A percentile compares a stretch with the other conserved stretches of the same genome.
phyloP scores from a whole-genome alignment of 768 basidiomycete species.

The Lactifluus volemus region DNA sequence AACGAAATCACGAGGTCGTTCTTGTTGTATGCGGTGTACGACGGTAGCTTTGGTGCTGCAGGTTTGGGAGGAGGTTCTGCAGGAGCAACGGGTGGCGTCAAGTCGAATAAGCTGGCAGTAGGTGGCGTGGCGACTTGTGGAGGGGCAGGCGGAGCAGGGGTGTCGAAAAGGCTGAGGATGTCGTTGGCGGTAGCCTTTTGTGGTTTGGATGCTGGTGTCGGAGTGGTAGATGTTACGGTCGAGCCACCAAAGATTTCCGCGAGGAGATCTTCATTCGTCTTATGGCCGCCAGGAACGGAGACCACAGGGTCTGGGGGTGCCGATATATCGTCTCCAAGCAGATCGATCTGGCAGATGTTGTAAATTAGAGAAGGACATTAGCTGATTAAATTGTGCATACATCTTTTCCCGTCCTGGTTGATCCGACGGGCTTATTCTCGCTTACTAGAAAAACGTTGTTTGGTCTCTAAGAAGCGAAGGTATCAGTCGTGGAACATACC shows the following conservation, averaged over 20 bases:
- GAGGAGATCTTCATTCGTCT: conserved; percentile 78
- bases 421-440: conserved; percentile 94
- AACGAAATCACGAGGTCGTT: conserved; percentile 83
- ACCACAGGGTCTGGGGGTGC: conserved; percentile 31
- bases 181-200: conserved; percentile 67
- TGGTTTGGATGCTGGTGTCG: conserved; percentile 29
- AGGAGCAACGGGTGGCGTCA: conserved; percentile 22
- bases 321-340: conserved; percentile 70
- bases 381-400: conserved; percentile 27
- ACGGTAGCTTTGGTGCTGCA: conserved; percentile 44
- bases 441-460: conserved; percentile 47
- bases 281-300: conserved; percentile 34
- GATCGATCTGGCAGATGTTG: conserved; percentile 41
- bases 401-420: conserved; percentile 69
- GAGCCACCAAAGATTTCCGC: conserved; percentile 83
- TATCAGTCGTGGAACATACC: conserved; percentile 39
- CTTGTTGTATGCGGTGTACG: conserved; percentile 88
- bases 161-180: conserved; percentile 82
- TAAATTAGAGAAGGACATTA: background rate
- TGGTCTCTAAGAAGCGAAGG: background rate
- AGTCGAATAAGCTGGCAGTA: conserved; percentile 4
- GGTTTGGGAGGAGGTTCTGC: conserved; percentile 27
- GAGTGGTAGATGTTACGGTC: conserved; percentile 28
- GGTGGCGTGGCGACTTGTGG: conserved; percentile 26
- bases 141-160: conserved; percentile 30